Percentiles rank a stretch among this genome's conserved stretches.
These are phyloP conservation scores for Cordyceps cicadae DNA, from an alignment of 2,329 filamentous ascomycete genomes.

Conservation along the genomic window DNA sequence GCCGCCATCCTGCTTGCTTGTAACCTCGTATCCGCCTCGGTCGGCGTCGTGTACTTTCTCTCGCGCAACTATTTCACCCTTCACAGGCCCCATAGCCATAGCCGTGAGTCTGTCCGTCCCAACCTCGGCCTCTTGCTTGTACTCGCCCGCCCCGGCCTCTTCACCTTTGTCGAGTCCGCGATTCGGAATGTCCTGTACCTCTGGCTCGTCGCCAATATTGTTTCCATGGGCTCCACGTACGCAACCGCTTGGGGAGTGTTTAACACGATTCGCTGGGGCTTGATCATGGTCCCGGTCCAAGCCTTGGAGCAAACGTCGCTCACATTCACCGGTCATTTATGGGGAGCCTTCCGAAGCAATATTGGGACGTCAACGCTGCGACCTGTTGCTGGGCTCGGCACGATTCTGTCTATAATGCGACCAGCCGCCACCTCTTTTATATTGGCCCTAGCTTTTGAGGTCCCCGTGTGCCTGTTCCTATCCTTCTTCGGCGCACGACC, in stretches of 20 bases:
- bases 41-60: slow-evolving; percentile 54
- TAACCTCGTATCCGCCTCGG: slow-evolving; percentile 44
- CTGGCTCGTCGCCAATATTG: slow-evolving; percentile 59
- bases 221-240: slow-evolving; percentile 55
- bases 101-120: slow-evolving; percentile 21
- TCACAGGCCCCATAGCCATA: neutral
- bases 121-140: slow-evolving; percentile 37
- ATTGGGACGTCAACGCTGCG: slow-evolving; percentile 19
- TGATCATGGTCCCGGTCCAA: slow-evolving; percentile 65
- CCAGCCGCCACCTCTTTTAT: slow-evolving; percentile 46
- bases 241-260: slow-evolving; percentile 68
- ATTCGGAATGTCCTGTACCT: slow-evolving; percentile 62
- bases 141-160: slow-evolving; percentile 47
- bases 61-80: neutral
- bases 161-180: slow-evolving; percentile 56
- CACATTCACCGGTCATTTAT: slow-evolving; percentile 58
- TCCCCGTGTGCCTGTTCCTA: slow-evolving; percentile 55
- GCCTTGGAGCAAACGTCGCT: slow-evolving; percentile 57
- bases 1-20: slow-evolving; percentile 56
- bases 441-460: slow-evolving; percentile 50
- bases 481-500: slow-evolving; percentile 48
- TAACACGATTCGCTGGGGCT: slow-evolving; percentile 64
- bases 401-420: slow-evolving; percentile 31
- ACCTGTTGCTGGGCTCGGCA: slow-evolving; percentile 14
- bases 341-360: slow-evolving; percentile 42